Evolutionary conservation across 2,329 filamentous ascomycete genomes (phyloP).

Genomic region (Nothomitra cinnamomea): DNA sequence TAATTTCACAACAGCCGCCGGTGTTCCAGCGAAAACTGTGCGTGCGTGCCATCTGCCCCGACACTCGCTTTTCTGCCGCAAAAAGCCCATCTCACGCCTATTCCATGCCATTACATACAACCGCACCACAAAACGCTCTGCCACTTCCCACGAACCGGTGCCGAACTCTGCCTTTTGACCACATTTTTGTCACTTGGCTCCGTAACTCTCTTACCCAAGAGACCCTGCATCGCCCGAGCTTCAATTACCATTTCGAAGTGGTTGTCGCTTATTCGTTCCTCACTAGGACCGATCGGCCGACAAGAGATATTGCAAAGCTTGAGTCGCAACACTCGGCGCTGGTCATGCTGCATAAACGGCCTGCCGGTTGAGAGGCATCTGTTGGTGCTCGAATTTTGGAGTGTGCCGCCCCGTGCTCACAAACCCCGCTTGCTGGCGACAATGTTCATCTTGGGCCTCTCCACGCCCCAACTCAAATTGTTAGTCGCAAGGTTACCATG

Average conservation of each 20-base stretch:
- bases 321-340: not conserved
- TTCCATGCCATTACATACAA: too few species aligned
- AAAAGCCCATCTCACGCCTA: too few species aligned
- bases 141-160: too few species aligned
- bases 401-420: not conserved
- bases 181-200: too few species aligned
- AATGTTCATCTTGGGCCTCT: not conserved
- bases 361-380: not conserved
- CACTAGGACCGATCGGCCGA: not conserved
- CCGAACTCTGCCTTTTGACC: too few species aligned
- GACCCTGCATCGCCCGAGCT: too few species aligned
- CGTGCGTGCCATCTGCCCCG: not conserved
- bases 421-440: not conserved
- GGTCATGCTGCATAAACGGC: not conserved
- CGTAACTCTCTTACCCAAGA: too few species aligned
- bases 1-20: constrained; percentile 1
- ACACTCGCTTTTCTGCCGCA: too few species aligned
- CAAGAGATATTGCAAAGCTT: constrained; percentile 1
- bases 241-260: too few species aligned
- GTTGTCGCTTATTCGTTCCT: not conserved
- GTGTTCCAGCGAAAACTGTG: not conserved
- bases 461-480: not conserved
- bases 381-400: not conserved
- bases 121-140: too few species aligned
- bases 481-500: not conserved